Conservation (phyloP, 1,139 yeast genomes). For the Candida tetrigidarum region DNA sequence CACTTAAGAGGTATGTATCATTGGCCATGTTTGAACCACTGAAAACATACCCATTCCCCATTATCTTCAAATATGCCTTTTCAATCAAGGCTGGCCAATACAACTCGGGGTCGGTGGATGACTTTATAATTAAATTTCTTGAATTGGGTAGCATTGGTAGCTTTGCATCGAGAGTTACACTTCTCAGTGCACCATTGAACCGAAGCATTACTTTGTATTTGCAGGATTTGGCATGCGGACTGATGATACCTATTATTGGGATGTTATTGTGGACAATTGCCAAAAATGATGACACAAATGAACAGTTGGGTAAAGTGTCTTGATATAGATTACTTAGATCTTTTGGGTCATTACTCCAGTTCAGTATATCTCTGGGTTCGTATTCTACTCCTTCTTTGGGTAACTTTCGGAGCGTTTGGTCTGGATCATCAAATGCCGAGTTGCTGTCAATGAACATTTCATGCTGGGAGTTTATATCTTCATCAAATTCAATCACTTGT, state of each 20-base stretch:
- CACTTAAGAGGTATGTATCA: conserved; percentile 69
- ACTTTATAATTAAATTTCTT: conserved; percentile 38
- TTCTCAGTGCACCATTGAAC: conserved; percentile 65
- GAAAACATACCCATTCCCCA: conserved; percentile 65
- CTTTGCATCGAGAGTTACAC: conserved; percentile 52
- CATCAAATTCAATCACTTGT: conserved; percentile 35
- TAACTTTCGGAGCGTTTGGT: conserved; percentile 16
- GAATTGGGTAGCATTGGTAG: conserved; percentile 33
- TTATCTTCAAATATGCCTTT: conserved; percentile 69
- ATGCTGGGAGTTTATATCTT: conserved; percentile 19
- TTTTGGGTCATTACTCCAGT: conserved; percentile 22
- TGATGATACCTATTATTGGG: conserved; percentile 21
- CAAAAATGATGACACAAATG: conserved; percentile 70
- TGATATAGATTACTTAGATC: conserved; percentile 44
- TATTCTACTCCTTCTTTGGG: conserved; percentile 23
- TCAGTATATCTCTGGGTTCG: conserved; percentile 16
- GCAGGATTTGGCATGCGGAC: conserved; percentile 31
- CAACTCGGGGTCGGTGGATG: conserved; percentile 40
- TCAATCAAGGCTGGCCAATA: conserved; percentile 79
- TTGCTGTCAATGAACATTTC: conserved; percentile 13
- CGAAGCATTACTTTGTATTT: conserved; percentile 38
- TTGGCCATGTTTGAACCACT: conserved; percentile 79
- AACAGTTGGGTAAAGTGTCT: conserved; percentile 71
- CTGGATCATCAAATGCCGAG: conserved; percentile 5
- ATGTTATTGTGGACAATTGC: conserved; percentile 35